A percentile compares a stretch with the other conserved stretches of the same genome.
Conservation (phyloP, 2,329 filamentous ascomycete genomes). For the Aureobasidium uvarum region DNA sequence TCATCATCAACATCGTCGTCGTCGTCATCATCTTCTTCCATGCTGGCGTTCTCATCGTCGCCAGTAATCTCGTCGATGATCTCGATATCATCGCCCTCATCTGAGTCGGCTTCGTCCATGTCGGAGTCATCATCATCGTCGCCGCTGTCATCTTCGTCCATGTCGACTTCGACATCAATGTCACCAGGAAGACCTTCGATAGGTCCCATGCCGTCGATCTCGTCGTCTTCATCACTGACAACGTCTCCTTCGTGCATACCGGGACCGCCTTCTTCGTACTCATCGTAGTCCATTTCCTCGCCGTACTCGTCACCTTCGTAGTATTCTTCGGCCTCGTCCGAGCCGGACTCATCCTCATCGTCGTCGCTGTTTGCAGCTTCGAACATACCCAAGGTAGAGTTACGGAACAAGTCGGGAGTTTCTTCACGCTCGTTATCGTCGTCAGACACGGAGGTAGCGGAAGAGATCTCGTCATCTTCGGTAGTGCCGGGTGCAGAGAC, state of each 20-base stretch:
- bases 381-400: slow-evolving; percentile 92
- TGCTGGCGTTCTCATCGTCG: slow-evolving; percentile 49
- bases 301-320: slow-evolving; percentile 86
- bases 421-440: slow-evolving; percentile 67
- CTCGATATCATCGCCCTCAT: slow-evolving; percentile 51
- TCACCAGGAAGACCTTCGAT: slow-evolving; percentile 64
- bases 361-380: slow-evolving; percentile 80
- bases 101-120: slow-evolving; percentile 62
- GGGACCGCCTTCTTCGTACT: slow-evolving; percentile 64
- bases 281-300: slow-evolving; percentile 90
- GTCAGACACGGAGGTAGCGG: slow-evolving; percentile 84
- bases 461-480: slow-evolving; percentile 84
- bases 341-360: slow-evolving; percentile 71
- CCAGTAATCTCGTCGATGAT: slow-evolving; percentile 48
- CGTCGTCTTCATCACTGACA: slow-evolving; percentile 83
- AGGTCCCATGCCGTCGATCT: slow-evolving; percentile 74
- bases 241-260: slow-evolving; percentile 80
- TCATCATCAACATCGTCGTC: slow-evolving; percentile 43
- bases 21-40: slow-evolving; percentile 50
- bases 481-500: slow-evolving; percentile 62
- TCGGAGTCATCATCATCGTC: slow-evolving; percentile 59
- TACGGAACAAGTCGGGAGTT: slow-evolving; percentile 94
- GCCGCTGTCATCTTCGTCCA: slow-evolving; percentile 69
- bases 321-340: slow-evolving; percentile 64
- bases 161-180: slow-evolving; percentile 71